A percentile compares a stretch with the other conserved stretches of the same genome.
These are phyloP conservation scores for Diaporthe ilicicola DNA, from an alignment of 2,329 filamentous ascomycete species.

Conservation along the genomic window DNA sequence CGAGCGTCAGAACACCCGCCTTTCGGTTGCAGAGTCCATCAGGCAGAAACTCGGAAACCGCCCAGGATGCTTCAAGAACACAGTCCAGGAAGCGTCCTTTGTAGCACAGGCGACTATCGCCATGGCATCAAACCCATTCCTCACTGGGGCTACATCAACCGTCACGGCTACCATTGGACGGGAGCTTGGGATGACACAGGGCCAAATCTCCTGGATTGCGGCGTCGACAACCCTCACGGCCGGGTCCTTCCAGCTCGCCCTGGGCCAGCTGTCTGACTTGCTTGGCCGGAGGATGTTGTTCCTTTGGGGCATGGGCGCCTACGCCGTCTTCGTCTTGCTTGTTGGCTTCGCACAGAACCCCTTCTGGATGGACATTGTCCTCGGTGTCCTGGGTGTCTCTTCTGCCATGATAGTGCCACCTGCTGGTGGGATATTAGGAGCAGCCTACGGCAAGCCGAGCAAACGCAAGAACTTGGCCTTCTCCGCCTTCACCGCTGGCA, in stretches of 20 bases:
- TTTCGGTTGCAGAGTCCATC: constrained; percentile 28
- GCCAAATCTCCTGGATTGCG: constrained; percentile 73
- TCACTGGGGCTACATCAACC: constrained; percentile 67
- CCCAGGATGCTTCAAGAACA: constrained; percentile 69
- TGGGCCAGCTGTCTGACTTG: constrained; percentile 71
- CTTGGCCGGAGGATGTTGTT: constrained; percentile 71
- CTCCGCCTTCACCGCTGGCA: constrained; percentile 63
- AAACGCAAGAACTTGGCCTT: constrained; percentile 72
- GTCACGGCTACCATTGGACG: constrained; percentile 68
- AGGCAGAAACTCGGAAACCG: constrained; percentile 46
- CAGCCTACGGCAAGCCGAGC: constrained; percentile 68
- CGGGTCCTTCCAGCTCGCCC: constrained; percentile 71
- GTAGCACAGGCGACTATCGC: constrained; percentile 73
- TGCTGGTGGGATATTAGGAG: constrained; percentile 70
- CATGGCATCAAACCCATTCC: constrained; percentile 68
- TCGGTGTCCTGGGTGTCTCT: constrained; percentile 70
- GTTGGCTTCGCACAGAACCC: constrained; percentile 67
- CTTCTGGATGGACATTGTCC: constrained; percentile 68
- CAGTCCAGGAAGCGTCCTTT: constrained; percentile 70
- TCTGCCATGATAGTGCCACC: constrained; percentile 70
- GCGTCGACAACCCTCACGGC: constrained; percentile 70
- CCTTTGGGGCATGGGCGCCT: constrained; percentile 66
- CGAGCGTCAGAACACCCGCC: neutral
- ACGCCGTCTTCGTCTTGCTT: constrained; percentile 63
- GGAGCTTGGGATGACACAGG: constrained; percentile 69